Evolutionary conservation across 371 early-diverging fungal genomes (phyloP).

Genomic region (Funneliformis caledonium): DNA sequence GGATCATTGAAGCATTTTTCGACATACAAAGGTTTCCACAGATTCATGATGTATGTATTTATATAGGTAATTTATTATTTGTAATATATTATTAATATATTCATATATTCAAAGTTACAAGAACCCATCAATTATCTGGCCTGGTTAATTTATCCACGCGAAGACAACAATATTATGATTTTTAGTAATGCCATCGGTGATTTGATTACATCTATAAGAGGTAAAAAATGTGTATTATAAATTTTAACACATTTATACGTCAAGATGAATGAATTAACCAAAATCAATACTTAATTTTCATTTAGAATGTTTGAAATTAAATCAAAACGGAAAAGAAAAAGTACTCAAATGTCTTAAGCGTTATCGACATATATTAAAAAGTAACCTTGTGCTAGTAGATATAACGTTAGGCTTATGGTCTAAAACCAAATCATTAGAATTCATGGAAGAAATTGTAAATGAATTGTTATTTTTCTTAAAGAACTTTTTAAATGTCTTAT

Average conservation of each 20-base stretch:
- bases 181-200: constrained; percentile 21
- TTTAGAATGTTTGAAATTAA: constrained; percentile 1
- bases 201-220: constrained; percentile 35
- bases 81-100: not conserved
- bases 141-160: constrained; percentile 30
- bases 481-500: not conserved
- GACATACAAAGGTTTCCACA: constrained; percentile 19
- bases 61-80: not conserved
- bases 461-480: not conserved
- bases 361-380: constrained; percentile 11
- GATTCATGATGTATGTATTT: constrained; percentile 23
- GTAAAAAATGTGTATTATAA: not conserved
- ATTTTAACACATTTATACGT: no score
- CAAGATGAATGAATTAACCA: not conserved
- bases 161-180: constrained; percentile 2
- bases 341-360: constrained; percentile 3
- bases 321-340: constrained; percentile 2
- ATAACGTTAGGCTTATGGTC: constrained; percentile 26
- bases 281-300: not conserved
- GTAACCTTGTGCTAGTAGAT: constrained; percentile 19
- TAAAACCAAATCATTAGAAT: not conserved
- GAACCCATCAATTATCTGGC: constrained; percentile 15
- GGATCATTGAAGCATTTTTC: constrained; percentile 33
- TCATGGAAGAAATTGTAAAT: constrained; percentile 31
- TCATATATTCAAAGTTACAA: constrained; percentile 20